Conservation (phyloP, 2,329 filamentous ascomycete genomes). For the Diplodia seriata region DNA sequence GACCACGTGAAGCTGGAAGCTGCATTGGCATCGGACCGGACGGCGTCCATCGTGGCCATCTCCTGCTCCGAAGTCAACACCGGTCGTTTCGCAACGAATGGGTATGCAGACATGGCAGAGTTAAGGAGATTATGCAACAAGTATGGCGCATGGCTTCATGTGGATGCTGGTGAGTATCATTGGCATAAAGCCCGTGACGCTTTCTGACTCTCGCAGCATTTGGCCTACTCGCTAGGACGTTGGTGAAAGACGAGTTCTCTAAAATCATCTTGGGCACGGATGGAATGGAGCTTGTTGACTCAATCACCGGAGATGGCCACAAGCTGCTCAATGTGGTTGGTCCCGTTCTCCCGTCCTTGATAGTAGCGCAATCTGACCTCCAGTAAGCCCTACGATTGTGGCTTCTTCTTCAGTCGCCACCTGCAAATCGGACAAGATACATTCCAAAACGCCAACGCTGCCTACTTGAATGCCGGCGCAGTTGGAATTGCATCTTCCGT, state of each 20-base stretch:
- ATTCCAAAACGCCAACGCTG: conserved; percentile 85
- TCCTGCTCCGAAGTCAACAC: conserved; percentile 92
- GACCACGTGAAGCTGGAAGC: conserved; percentile 70
- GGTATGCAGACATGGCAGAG: conserved; percentile 62
- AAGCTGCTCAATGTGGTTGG: conserved; percentile 88
- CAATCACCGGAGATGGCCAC: conserved; percentile 84
- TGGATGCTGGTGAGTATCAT: conserved; percentile 72
- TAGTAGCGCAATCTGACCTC: background rate
- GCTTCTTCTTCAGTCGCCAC: conserved; percentile 82
- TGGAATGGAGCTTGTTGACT: conserved; percentile 83
- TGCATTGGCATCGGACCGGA: conserved; percentile 60
- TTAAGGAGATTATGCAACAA: conserved; percentile 74
- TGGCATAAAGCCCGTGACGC: background rate
- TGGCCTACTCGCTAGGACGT: conserved; percentile 76
- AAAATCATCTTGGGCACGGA: conserved; percentile 59
- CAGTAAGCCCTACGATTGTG: conserved; percentile 81
- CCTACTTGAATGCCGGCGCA: conserved; percentile 67
- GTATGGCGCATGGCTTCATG: conserved; percentile 84
- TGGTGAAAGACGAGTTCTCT: conserved; percentile 67
- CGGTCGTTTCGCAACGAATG: conserved; percentile 74
- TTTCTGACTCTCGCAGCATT: conserved; percentile 64
- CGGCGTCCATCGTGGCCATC: conserved; percentile 78
- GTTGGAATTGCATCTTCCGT: conserved; percentile 56
- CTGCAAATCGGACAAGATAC: conserved; percentile 65
- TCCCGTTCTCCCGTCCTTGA: conserved; percentile 34